A percentile compares a stretch with the other conserved stretches of the same genome.
These are phyloP conservation scores for Cytospora piceae DNA, from an alignment of 2,329 filamentous ascomycete species.

Conservation along the genomic window DNA sequence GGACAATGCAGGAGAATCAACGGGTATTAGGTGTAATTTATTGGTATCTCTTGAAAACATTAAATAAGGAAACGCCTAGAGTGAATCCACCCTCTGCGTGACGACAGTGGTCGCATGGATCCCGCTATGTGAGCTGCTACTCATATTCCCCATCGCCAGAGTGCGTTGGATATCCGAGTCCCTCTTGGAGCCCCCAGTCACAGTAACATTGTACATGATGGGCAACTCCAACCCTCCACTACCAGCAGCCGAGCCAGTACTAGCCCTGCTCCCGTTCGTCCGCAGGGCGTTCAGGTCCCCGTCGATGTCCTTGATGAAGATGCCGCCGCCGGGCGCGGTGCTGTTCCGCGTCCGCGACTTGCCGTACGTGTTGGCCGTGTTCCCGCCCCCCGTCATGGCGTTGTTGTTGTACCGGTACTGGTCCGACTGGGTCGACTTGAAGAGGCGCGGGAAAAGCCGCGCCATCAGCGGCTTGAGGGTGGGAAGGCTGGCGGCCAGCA, in stretches of 20 bases:
- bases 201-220: slow-evolving; percentile 29
- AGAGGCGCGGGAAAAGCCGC: slow-evolving; percentile 32
- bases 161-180: neutral
- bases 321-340: neutral
- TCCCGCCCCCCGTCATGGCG: slow-evolving; percentile 6
- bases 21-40: neutral
- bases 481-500: slow-evolving; percentile 37
- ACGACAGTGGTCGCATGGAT: slow-evolving; percentile 35
- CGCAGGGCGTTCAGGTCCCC: slow-evolving; percentile 21
- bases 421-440: slow-evolving; percentile 25
- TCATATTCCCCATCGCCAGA: neutral
- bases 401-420: slow-evolving; percentile 1
- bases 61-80: slow-evolving; percentile 11
- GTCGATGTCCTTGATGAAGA: slow-evolving; percentile 18
- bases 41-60: slow-evolving; percentile 13
- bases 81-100: slow-evolving; percentile 32
- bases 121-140: slow-evolving; percentile 5
- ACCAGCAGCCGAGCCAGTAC: neutral
- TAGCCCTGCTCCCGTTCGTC: neutral
- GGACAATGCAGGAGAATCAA: too few species aligned
- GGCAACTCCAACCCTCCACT: slow-evolving; percentile 14
- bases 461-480: slow-evolving; percentile 38
- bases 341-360: slow-evolving; percentile 13
- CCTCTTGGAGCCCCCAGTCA: slow-evolving; percentile 24
- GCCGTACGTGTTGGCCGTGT: slow-evolving; percentile 8